phyloP scores from a whole-genome alignment of 2,329 filamentous ascomycete genomes.

The Coniochaeta pulveracea region DNA sequence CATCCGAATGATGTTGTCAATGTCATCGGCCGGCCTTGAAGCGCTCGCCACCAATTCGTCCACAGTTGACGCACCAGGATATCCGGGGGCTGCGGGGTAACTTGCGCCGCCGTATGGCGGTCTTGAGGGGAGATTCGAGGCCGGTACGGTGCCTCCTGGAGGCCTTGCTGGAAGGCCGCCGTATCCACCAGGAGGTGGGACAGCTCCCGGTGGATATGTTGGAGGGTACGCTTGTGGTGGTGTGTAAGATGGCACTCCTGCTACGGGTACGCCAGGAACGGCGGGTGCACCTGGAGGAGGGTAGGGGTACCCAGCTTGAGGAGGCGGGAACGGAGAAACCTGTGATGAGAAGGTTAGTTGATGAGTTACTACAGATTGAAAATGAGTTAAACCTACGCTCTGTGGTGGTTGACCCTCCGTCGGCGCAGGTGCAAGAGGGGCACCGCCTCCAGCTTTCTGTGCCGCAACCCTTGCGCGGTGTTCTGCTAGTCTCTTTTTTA shows the following conservation, averaged over 20 bases:
- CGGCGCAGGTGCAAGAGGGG: slow-evolving; percentile 45
- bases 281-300: slow-evolving; percentile 10
- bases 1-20: slow-evolving; percentile 54
- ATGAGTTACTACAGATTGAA: slow-evolving; percentile 1
- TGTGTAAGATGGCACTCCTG: slow-evolving; percentile 13
- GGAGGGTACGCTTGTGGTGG: slow-evolving; percentile 27
- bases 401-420: slow-evolving; percentile 35
- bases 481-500: slow-evolving; percentile 71
- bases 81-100: slow-evolving; percentile 14
- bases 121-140: slow-evolving; percentile 16
- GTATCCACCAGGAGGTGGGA: slow-evolving; percentile 23
- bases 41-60: slow-evolving; percentile 36
- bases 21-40: slow-evolving; percentile 42
- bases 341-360: slow-evolving; percentile 11
- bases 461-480: slow-evolving; percentile 60
- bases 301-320: slow-evolving; percentile 20
- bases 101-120: slow-evolving; percentile 17
- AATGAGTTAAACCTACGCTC: slow-evolving; percentile 33
- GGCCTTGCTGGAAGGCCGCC: slow-evolving; percentile 35
- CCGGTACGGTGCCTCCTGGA: slow-evolving; percentile 19
- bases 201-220: slow-evolving; percentile 20
- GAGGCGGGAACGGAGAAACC: slow-evolving; percentile 31
- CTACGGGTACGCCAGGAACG: slow-evolving; percentile 5
- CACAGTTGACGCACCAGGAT: slow-evolving; percentile 30
- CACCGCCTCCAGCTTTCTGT: slow-evolving; percentile 42